Evolutionary conservation across 2,329 filamentous ascomycete species (phyloP), one percentile per base, ranked within the genome.

Genomic region (Talaromyces sp.): DNA sequence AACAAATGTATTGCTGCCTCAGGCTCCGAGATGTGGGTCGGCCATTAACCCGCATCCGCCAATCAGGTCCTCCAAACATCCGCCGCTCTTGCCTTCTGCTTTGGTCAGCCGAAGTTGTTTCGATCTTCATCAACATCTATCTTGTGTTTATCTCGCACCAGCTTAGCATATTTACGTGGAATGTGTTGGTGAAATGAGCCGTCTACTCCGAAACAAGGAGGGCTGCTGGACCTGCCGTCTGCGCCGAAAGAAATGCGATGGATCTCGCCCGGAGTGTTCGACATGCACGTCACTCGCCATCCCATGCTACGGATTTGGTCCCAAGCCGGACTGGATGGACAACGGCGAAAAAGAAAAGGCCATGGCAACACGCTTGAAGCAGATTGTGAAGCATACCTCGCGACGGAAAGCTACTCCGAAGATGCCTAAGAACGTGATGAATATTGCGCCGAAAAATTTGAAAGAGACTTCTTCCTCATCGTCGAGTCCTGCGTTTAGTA

Each of bases 231-330:
- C 85, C 69, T 89, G 87, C 74, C 82, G 87, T 65, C 75, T 89
- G 66, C 83, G 87, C 71, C 76, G 87, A 66, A 89, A 89, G 79
- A 89, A 89, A 79, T 89, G 87, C 70, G 86, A 89, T 67, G 87
- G 89, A 72, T 82, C 81, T 65, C 87, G 86, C 70, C 81, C 84
- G 19, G 75, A 80, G 57, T 89, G 87, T 73, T 82, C 80, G 69
- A 85, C 86, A 63, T 89, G 86, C 78, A 82, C 60, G 33, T 61
- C 65, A 47, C 62, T 65, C 27, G 49, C 63, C 27, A 61, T 70
- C 33, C 51, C 63, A 32, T 70, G 69, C 58, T 63, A 69, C 53
- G 68, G 69, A 17, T 69, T 68, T 54, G 68, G 68, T 3, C 56
- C 62, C n/a, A 68, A 65, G 54, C 69, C 69, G 27, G 57, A 56